Evolutionary conservation across 352 stramenopile genomes (phyloP), one percentile per base, ranked within the genome.

Genomic region (Phytopythium aichiense): DNA sequence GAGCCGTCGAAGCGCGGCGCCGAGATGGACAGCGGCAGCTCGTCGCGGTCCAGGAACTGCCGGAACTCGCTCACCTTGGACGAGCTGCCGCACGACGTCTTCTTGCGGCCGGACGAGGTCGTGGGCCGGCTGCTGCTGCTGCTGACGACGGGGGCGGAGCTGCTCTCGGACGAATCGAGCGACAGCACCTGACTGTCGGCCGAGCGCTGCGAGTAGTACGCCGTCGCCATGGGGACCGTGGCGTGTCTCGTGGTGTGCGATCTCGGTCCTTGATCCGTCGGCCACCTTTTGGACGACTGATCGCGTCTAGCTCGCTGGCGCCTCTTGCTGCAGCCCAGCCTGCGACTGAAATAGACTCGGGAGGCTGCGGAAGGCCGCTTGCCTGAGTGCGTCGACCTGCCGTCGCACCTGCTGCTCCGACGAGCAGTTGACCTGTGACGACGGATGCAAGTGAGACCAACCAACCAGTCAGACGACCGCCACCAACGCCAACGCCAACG

Each of bases 41-140:
- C 82, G 15, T 88, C 68, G 25, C 74, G 79, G 48, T 92, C 82
- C 31, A 91, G 64, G 54, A 79, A 90, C 56, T 78, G 77, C 28
- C 84, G 82, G 61, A 93, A 93, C 56, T 92, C 82, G 60, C 79
- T 91, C 35, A 75, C 61, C 50, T 88, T 88, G 7, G 48, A 40
- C 25, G 49, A 35, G 49, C 30, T 56, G 49, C 49, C n/a, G 46
- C 46, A 12, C 23, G 46, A 33, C 40, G 69, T 43, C 63, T 89
- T 76, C 50, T 78, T 83, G 50, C 77, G 66, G 8, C 81, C 81
- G 0, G 74, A 83, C 15, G 78, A 87, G 7, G 81, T 81, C 18
- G 59, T 75, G 1, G 79, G 75, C 0, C 81, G 49, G 18, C 15
- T 25, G 48, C 23, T 54, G 23, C 23, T 54, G 23, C 61, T 20